A percentile compares a stretch with the other conserved stretches of the same genome.
Conservation (phyloP, 2,329 filamentous ascomycete species). For the Exophiala phaeomuriformis region DNA sequence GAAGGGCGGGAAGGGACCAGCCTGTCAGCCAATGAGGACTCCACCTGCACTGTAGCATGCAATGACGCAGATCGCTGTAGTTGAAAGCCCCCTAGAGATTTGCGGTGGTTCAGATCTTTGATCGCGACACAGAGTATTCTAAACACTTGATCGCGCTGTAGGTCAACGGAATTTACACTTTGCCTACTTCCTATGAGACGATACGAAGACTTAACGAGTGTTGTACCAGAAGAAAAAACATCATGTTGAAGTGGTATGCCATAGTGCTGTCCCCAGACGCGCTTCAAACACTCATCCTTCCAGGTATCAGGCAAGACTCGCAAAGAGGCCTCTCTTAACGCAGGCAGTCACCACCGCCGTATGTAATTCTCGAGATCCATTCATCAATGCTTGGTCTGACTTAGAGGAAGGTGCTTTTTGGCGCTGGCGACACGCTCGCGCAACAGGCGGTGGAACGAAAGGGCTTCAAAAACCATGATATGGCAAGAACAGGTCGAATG, state of each 20-base stretch:
- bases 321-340: slow-evolving; percentile 75
- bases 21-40: not conserved
- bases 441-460: slow-evolving; percentile 84
- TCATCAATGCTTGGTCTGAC: slow-evolving; percentile 3
- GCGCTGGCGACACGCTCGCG: slow-evolving; percentile 80
- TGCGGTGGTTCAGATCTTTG: not conserved
- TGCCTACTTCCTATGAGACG: not conserved
- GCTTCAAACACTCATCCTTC: slow-evolving; percentile 1
- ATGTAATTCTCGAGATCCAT: slow-evolving; percentile 22
- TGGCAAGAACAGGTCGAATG: slow-evolving; percentile 43
- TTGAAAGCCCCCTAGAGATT: not conserved
- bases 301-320: slow-evolving; percentile 81
- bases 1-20: not conserved
- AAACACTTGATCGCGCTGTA: not conserved
- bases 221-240: not conserved
- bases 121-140: not conserved
- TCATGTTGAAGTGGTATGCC: slow-evolving; percentile 16
- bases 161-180: not conserved
- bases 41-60: not conserved
- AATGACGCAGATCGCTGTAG: not conserved
- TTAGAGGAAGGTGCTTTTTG: slow-evolving; percentile 64
- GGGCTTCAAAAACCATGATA: slow-evolving; percentile 68
- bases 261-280: slow-evolving; percentile 2
- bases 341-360: slow-evolving; percentile 81
- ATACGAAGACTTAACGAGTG: not conserved